A percentile compares a stretch with the other conserved stretches of the same genome.
phyloP scores from a whole-genome alignment of 2,329 filamentous ascomycete species.

The Colletotrichum sp. region DNA sequence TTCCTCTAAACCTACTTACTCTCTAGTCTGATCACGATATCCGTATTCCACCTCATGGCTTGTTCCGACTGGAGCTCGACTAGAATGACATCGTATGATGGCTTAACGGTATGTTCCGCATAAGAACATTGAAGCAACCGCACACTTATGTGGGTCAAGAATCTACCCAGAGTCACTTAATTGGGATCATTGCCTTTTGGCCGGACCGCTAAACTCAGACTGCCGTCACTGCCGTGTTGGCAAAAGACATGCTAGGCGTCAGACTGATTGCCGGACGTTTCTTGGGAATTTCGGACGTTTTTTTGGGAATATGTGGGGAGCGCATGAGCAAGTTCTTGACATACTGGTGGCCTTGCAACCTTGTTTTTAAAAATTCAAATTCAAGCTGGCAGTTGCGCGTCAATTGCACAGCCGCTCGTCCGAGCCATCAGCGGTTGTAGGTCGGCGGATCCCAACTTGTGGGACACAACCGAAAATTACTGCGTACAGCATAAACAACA shows the following conservation, averaged over 20 bases:
- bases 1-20: accelerated
- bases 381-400: neutral
- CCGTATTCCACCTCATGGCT: neutral
- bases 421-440: neutral
- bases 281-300: neutral
- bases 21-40: neutral
- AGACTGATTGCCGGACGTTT: neutral
- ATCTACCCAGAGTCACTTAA: neutral
- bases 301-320: neutral
- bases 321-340: neutral
- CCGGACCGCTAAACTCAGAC: neutral
- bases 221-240: neutral
- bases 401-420: neutral
- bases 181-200: neutral
- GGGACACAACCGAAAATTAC: no score
- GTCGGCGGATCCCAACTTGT: neutral
- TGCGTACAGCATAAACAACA: no score
- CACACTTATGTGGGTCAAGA: neutral
- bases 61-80: neutral
- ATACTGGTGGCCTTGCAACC: neutral
- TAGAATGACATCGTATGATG: neutral
- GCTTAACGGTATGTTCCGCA: neutral
- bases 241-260: neutral
- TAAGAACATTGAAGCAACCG: neutral
- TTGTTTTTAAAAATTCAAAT: neutral